These are phyloP conservation scores for Pterocarpus macrocarpus DNA, from an alignment of 306 rosid species.

Conservation along the genomic window DNA sequence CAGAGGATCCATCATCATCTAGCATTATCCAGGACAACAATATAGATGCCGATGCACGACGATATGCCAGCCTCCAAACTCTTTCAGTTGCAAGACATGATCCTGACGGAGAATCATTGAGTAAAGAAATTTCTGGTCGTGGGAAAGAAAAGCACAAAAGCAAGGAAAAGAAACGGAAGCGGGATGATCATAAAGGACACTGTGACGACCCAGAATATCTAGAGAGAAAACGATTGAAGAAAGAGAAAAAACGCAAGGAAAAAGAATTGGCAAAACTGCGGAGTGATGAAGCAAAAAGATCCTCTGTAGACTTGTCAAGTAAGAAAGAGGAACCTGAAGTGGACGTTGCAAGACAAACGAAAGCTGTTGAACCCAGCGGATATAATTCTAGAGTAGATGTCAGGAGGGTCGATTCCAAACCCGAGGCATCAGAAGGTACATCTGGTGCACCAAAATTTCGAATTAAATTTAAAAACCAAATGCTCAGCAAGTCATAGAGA, in stretches of 20 bases:
- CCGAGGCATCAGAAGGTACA: constrained; percentile 66
- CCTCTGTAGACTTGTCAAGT: constrained; percentile 49
- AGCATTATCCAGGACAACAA: constrained; percentile 82
- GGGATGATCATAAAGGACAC: constrained; percentile 71
- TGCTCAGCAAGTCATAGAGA: constrained; percentile 57
- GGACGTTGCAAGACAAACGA: constrained; percentile 45
- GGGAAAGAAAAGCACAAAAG: constrained; percentile 72
- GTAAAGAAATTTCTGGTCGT: constrained; percentile 51
- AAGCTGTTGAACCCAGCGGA: constrained; percentile 67
- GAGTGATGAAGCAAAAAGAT: constrained; percentile 51
- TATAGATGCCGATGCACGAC: constrained; percentile 75
- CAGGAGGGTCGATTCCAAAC: constrained; percentile 53
- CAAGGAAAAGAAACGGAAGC: constrained; percentile 82
- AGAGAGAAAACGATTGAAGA: constrained; percentile 82
- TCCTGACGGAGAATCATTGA: constrained; percentile 58
- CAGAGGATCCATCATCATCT: constrained; percentile 73
- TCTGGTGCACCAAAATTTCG: constrained; percentile 78
- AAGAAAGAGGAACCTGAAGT: constrained; percentile 60
- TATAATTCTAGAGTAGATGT: constrained; percentile 53
- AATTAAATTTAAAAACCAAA: constrained; percentile 76
- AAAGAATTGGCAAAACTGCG: constrained; percentile 75
- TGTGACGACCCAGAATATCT: constrained; percentile 75
- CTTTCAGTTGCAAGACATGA: constrained; percentile 68
- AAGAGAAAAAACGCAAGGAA: constrained; percentile 80
- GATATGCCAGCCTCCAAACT: constrained; percentile 83